Percentiles rank a stretch among this genome's conserved stretches.
These are phyloP conservation scores for Cryphonectria nitschkei DNA, from an alignment of 2,329 filamentous ascomycete genomes.

Conservation along the genomic window DNA sequence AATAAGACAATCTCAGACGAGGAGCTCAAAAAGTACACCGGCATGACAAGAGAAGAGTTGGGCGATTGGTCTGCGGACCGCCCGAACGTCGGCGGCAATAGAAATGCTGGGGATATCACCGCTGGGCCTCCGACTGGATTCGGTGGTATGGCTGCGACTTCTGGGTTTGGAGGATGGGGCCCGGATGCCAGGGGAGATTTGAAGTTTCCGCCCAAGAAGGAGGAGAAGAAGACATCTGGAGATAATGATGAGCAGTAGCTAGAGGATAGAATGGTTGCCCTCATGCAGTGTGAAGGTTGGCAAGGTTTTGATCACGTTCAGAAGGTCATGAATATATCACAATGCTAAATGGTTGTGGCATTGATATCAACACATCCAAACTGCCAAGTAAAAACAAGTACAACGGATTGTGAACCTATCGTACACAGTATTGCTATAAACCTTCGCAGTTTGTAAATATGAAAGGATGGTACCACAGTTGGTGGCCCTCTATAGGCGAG, in stretches of 20 bases:
- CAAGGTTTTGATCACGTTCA: too few species aligned
- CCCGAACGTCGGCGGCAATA: conserved; percentile 24
- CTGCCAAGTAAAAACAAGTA: too few species aligned
- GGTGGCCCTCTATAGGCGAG: too few species aligned
- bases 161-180: conserved; percentile 26
- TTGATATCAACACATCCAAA: too few species aligned
- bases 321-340: too few species aligned
- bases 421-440: too few species aligned
- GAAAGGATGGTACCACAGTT: too few species aligned
- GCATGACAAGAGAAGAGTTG: conserved; percentile 25
- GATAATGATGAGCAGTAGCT: neutral
- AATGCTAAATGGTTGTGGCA: too few species aligned
- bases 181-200: conserved; percentile 11
- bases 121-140: conserved; percentile 23
- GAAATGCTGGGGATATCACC: conserved; percentile 23
- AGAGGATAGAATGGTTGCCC: neutral
- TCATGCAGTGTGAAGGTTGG: too few species aligned
- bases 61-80: conserved; percentile 21
- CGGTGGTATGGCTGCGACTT: conserved; percentile 24
- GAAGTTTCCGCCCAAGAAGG: conserved; percentile 18
- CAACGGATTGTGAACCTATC: too few species aligned
- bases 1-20: conserved; percentile 32
- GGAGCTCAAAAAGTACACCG: conserved; percentile 28
- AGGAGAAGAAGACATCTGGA: neutral
- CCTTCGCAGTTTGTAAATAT: too few species aligned